phyloP scores from a whole-genome alignment of 768 basidiomycete species.

The Holtermannia corniformis region DNA sequence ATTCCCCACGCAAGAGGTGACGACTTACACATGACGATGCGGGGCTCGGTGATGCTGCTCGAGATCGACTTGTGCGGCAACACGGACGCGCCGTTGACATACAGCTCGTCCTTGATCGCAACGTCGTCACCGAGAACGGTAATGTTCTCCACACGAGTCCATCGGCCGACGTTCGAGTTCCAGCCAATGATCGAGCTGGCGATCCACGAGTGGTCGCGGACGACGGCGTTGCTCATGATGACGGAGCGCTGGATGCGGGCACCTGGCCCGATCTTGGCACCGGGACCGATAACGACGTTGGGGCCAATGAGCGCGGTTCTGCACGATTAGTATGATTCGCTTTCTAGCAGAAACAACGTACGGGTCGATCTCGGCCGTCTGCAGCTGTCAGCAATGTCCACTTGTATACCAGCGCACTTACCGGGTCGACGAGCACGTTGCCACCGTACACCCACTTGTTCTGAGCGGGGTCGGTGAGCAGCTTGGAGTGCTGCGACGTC shows the following conservation, averaged over 20 bases:
- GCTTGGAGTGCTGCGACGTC: conserved; percentile 40
- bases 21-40: conserved; percentile 40
- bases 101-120: conserved; percentile 47
- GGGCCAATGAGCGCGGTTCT: conserved; percentile 44
- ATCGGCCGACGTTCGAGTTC: conserved; percentile 43
- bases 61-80: conserved; percentile 43
- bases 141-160: conserved; percentile 44
- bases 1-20: background rate
- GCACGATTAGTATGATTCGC: too few relatives aligned
- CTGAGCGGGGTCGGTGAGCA: conserved; percentile 42
- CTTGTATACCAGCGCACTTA: conserved; percentile 9
- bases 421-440: conserved; percentile 46
- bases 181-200: conserved; percentile 46
- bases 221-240: conserved; percentile 44
- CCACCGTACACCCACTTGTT: conserved; percentile 45
- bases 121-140: conserved; percentile 47
- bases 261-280: conserved; percentile 45
- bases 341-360: background rate
- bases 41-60: conserved; percentile 39
- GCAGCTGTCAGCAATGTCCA: background rate
- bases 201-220: conserved; percentile 47
- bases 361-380: conserved; percentile 23
- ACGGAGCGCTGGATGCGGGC: conserved; percentile 46
- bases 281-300: conserved; percentile 46
- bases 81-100: conserved; percentile 44